A percentile compares a stretch with the other conserved stretches of the same genome.
These are phyloP conservation scores for Saccharomyces cerevisiae DNA, from an alignment of 805 yeast species.

Conservation along the genomic window DNA sequence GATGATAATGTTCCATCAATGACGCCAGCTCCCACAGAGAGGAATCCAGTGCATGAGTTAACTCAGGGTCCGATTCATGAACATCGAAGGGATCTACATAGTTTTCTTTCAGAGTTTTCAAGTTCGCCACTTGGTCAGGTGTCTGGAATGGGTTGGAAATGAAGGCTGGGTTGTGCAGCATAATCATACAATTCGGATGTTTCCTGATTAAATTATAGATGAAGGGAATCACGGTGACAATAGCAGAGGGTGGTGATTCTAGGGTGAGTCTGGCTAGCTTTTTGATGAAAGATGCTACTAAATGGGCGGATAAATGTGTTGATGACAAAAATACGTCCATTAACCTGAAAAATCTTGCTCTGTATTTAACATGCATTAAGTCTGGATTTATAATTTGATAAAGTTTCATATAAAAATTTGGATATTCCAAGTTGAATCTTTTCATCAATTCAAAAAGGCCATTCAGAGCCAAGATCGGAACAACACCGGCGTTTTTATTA, in stretches of 20 bases:
- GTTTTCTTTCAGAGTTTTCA: constrained; percentile 15
- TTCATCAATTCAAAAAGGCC: constrained; percentile 83
- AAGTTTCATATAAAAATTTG: constrained; percentile 76
- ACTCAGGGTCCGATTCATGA: constrained; percentile 62
- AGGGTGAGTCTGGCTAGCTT: constrained; percentile 66
- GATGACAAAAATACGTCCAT: constrained; percentile 80
- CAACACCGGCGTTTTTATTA: constrained; percentile 39
- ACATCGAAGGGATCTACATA: constrained; percentile 61
- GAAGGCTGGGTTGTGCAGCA: constrained; percentile 51
- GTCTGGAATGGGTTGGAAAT: constrained; percentile 23
- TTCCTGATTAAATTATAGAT: constrained; percentile 79
- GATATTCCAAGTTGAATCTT: constrained; percentile 78
- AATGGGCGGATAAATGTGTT: constrained; percentile 73
- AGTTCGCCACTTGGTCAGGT: constrained; percentile 20
- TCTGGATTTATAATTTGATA: constrained; percentile 73
- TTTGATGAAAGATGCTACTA: constrained; percentile 87
- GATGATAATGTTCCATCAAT: constrained; percentile 79
- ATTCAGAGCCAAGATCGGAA: constrained; percentile 74
- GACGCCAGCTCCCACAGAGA: constrained; percentile 91
- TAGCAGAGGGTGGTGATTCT: constrained; percentile 79
- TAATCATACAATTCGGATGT: constrained; percentile 89
- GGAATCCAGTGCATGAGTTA: constrained; percentile 71
- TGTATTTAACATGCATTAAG: constrained; percentile 66
- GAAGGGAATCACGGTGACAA: constrained; percentile 83
- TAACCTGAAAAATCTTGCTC: constrained; percentile 81